Percentiles rank a stretch among this genome's conserved stretches.
Evolutionary conservation across 495 filamentous ascomycete genomes (phyloP).

Genomic region (Venustampulla echinocandica): DNA sequence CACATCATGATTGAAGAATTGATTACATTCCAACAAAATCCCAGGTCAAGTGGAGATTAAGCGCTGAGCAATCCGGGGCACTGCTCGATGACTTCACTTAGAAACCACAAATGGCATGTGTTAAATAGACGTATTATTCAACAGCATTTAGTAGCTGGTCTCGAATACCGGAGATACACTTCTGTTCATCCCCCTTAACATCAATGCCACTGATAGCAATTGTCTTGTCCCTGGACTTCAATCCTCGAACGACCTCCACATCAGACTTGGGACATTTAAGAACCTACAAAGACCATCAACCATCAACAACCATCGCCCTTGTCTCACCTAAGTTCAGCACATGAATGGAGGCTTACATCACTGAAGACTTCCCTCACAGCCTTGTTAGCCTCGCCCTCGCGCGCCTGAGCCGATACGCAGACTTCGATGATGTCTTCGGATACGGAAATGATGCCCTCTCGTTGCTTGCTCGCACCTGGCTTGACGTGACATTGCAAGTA

Average conservation of each 20-base stretch:
- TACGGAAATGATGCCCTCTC: constrained; percentile 48
- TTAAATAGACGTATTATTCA: no score
- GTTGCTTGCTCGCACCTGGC: constrained; percentile 50
- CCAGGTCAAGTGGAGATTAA: no score
- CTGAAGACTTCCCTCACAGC: constrained; percentile 56
- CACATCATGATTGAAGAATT: no score
- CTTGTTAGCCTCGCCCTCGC: constrained; percentile 58
- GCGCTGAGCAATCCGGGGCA: no score
- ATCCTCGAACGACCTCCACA: constrained; percentile 52
- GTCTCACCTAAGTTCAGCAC: not conserved
- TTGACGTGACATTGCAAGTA: constrained; percentile 54
- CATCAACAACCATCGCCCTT: no score
- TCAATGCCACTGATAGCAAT: constrained; percentile 29
- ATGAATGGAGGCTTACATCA: constrained; percentile 34
- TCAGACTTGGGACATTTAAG: constrained; percentile 55
- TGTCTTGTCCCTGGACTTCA: constrained; percentile 55
- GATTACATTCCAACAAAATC: no score
- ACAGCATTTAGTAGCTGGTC: constrained; percentile 9
- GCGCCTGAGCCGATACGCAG: constrained; percentile 52
- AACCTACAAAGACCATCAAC: constrained; percentile 26
- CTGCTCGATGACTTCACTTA: no score
- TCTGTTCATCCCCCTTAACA: constrained; percentile 11
- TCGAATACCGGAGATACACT: constrained; percentile 7
- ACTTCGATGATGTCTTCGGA: constrained; percentile 48
- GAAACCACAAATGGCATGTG: no score